These are phyloP conservation scores for Fusarium caatingaense DNA, from an alignment of 2,329 filamentous ascomycete genomes.

Conservation along the genomic window DNA sequence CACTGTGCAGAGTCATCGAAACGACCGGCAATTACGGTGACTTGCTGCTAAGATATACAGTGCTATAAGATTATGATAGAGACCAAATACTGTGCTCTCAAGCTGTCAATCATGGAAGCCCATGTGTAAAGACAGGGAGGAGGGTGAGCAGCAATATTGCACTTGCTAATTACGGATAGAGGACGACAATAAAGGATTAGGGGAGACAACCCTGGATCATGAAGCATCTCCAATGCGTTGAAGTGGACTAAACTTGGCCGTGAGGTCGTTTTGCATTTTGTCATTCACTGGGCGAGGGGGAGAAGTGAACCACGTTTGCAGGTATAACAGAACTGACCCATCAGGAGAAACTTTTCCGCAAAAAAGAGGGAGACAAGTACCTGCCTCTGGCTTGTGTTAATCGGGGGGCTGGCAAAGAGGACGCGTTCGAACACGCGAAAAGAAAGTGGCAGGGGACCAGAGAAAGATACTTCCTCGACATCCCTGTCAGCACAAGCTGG, in stretches of 20 bases:
- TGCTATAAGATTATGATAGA: neutral
- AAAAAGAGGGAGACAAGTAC: neutral
- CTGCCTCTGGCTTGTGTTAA: neutral
- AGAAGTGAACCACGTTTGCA: neutral
- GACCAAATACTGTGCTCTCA: neutral
- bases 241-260: neutral
- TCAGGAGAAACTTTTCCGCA: neutral
- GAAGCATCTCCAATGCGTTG: neutral
- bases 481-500: neutral
- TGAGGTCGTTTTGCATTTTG: neutral
- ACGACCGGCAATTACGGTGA: fast-evolving
- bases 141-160: neutral
- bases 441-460: neutral
- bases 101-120: neutral
- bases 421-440: neutral
- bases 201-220: neutral
- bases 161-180: neutral
- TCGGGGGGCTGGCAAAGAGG: neutral
- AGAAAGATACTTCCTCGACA: neutral
- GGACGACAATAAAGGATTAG: neutral
- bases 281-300: neutral
- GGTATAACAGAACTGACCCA: neutral
- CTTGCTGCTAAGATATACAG: neutral
- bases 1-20: neutral
- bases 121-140: neutral